Base-by-base conservation (phyloP, 2,329 filamentous ascomycete genomes). In the Myrmaecium sp. region DNA sequence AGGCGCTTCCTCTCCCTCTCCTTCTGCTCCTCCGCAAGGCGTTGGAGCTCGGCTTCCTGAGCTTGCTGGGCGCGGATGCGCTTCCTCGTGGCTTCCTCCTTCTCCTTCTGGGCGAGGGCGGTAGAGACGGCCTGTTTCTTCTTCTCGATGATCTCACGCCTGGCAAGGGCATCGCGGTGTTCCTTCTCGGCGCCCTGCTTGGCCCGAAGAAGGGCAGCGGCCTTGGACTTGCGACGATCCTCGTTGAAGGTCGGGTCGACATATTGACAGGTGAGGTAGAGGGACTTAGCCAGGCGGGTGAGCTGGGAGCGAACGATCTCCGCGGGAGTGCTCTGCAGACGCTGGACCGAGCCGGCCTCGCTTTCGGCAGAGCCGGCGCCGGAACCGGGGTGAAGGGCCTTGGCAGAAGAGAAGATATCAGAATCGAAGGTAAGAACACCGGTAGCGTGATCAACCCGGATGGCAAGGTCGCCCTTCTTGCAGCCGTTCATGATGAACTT, bases 401-500 rank as follows among this genome's bases (percentile, higher is more conserved):
- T 95, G 46, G 84, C 74, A 10, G 89, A 94, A 18, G 89, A 93
- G 65, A 98, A 95, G 38, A 98, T 83, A 52, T 98, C 89, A 29
- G 82, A 91, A 53, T 98, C 89, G 43, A 98, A 98, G 52, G 83
- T 94, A 33, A 98, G 70, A 26, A 94, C 80, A 33, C 89, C 83
- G 28, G 84, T 86, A 34, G 83, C 83, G 50, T 98, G 89, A 49
- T 95, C 81, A 57, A 95, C 82, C 34, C 89, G 83, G 43, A 98
- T 91, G 28, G 89, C 79, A 23, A 98, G 68, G 44, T 98, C 89
- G 30, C 89, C 89, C 70, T 98, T 98, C 73, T 98, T 98, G 69
- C 92, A 95, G 36, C 89, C 89, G 56, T 98, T 98, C 89, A 98
- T 98, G 66, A 98, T 95, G 66, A 98, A 98, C 62, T 95, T 98